Evolutionary conservation across 768 basidiomycete genomes (phyloP).

Genomic region (Calocybe indica): DNA sequence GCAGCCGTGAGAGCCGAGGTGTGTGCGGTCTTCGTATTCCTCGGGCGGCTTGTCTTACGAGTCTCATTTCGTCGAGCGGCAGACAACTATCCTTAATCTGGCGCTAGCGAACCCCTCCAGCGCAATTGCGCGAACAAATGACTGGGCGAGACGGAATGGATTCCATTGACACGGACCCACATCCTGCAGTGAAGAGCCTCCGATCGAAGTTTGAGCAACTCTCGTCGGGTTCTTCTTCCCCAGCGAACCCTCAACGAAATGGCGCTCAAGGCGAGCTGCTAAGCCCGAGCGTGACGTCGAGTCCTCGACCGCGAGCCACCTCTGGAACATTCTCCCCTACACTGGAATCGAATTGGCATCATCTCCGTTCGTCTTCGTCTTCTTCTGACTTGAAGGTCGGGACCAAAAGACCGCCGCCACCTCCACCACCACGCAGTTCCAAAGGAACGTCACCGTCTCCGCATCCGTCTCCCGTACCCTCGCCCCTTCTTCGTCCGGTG

Average conservation of each 20-base stretch:
- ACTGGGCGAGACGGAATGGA: slow-evolving; percentile 5
- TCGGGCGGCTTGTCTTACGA: not conserved
- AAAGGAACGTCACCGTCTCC: slow-evolving; percentile 29
- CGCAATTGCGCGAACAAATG: not conserved
- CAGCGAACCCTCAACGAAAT: not conserved
- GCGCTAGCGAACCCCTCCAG: not conserved
- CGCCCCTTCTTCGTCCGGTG: slow-evolving; percentile 50
- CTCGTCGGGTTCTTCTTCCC: slow-evolving; percentile 21
- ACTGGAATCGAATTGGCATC: slow-evolving; percentile 14
- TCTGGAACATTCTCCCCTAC: slow-evolving; percentile 25
- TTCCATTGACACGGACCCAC: slow-evolving; percentile 47
- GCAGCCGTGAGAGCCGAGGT: not conserved
- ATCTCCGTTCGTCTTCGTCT: slow-evolving; percentile 42
- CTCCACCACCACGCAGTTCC: slow-evolving; percentile 42
- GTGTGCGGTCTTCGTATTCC: not conserved
- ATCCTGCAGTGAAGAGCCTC: slow-evolving; percentile 63
- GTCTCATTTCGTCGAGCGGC: not conserved
- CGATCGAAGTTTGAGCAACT: slow-evolving; percentile 69
- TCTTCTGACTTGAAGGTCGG: slow-evolving; percentile 45
- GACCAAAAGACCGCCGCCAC: slow-evolving; percentile 49
- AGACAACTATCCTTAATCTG: not conserved
- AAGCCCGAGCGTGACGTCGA: slow-evolving; percentile 9
- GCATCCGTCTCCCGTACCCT: slow-evolving; percentile 34
- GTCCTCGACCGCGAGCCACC: slow-evolving; percentile 19
- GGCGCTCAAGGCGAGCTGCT: not conserved